Evolutionary conservation across 1,284 basidiomycete species (phyloP), one percentile per base, ranked within the genome.

Genomic region (Dichomitus squalens): DNA sequence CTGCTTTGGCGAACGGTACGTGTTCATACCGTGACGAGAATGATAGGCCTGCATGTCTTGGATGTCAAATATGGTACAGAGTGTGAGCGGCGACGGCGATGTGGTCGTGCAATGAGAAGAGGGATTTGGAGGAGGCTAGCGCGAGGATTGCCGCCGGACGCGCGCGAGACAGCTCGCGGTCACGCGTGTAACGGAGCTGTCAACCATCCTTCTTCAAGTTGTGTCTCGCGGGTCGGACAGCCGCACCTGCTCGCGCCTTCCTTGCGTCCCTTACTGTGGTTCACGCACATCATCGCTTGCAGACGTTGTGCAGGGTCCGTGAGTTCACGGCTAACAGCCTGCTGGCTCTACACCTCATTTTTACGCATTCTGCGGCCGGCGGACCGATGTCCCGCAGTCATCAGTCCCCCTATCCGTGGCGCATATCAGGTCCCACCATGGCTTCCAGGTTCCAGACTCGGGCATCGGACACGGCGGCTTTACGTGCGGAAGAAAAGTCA

Each of bases 1-100:
- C 31, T 78, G 78, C 64, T 89, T 89, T 5, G 79, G 66, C 7
- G 75, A 75, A 66, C 86, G 82, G 58, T 83, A 85, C 52, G 70
- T 75, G 61, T 77, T 78, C 18, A 79, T 67, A 5, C 44, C 44
- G 20, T 47, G 44, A 44, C 82, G 78, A 4, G 75, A 55, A 56
- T 55, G 57, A 35, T 55, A 61, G 18, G 64, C 47, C 44, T 69
- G 64, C 68, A 68, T 70, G 34, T 20, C 12, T 18, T 27, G 20
- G 7, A 23, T 12, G 38, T 38, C 16, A 11, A 16, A 16, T 4
- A 8, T 7, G 21, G 12, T 3, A 12, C 23, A 23, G 9, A 18
- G 35, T 1, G 38, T 25, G 16, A 20, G 36, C 35, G 34, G 49
- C 27, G 39, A 29, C 12, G 39, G 27, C 16, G n/a, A 23, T 41